Evolutionary conservation across 345 rosid species (phyloP).

Genomic region (Noccaea bulbosa): DNA sequence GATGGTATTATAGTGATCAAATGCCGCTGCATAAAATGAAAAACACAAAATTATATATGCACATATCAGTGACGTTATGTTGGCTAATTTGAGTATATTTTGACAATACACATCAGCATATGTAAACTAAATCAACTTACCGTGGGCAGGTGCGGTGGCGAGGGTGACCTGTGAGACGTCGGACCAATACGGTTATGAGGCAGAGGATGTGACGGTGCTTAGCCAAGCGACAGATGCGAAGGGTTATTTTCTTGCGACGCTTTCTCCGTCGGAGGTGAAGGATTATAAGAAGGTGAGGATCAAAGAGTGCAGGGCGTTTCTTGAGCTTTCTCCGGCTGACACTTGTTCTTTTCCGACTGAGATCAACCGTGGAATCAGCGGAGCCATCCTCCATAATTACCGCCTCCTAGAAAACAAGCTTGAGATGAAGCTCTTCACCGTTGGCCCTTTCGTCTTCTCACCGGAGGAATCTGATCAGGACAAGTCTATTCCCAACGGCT

Average conservation of each 20-base stretch:
- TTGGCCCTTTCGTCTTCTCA: slow-evolving; percentile 62
- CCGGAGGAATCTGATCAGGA: slow-evolving; percentile 30
- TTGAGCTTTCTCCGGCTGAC: slow-evolving; percentile 55
- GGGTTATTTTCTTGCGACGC: slow-evolving; percentile 62
- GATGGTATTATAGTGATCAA: background rate
- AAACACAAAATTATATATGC: background rate
- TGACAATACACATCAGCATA: background rate
- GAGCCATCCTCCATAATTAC: slow-evolving; percentile 54
- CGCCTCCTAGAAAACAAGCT: slow-evolving; percentile 40
- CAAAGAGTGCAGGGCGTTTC: slow-evolving; percentile 62
- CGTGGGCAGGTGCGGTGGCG: slow-evolving; percentile 58
- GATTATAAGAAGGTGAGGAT: slow-evolving; percentile 41
- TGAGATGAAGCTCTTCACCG: slow-evolving; percentile 61
- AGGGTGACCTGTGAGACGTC: slow-evolving; percentile 62
- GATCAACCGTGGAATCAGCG: slow-evolving; percentile 56
- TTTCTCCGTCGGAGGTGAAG: slow-evolving; percentile 57
- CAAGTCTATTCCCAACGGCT: slow-evolving; percentile 45
- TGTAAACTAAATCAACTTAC: background rate
- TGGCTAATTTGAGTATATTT: background rate
- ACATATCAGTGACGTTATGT: background rate
- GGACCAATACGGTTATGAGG: slow-evolving; percentile 61
- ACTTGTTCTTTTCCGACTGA: slow-evolving; percentile 58
- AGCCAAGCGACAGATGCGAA: slow-evolving; percentile 59
- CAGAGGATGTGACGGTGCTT: slow-evolving; percentile 55
- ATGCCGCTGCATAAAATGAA: background rate